Percentiles rank a stretch among this genome's conserved stretches.
These are phyloP conservation scores for Nigrograna mackinnonii DNA, from an alignment of 2,329 filamentous ascomycete species.

Conservation along the genomic window DNA sequence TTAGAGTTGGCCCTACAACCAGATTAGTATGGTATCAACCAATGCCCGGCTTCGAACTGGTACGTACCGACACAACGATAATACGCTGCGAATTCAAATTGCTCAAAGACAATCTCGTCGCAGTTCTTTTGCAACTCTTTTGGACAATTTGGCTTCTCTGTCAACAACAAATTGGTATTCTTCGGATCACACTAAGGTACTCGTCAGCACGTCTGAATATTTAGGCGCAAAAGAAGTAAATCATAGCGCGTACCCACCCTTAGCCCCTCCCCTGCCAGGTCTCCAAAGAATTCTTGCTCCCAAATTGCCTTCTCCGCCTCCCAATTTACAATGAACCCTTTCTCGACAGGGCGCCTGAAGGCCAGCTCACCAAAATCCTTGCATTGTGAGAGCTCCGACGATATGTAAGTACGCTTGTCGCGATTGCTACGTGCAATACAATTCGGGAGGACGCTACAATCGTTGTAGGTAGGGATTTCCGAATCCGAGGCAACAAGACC, in stretches of 20 bases:
- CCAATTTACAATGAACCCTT: conserved; percentile 95
- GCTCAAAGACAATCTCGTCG: conserved; percentile 96
- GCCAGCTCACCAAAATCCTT: conserved; percentile 86
- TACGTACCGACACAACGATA: conserved; percentile 71
- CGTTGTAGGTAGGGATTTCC: conserved; percentile 27
- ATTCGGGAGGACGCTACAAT: conserved; percentile 79
- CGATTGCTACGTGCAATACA: conserved; percentile 80
- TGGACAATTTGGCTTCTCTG: conserved; percentile 83
- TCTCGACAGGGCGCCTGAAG: conserved; percentile 89
- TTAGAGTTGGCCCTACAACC: conserved; percentile 68
- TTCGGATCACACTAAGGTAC: conserved; percentile 71
- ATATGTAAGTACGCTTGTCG: conserved; percentile 77
- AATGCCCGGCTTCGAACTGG: not conserved
- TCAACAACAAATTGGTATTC: conserved; percentile 81
- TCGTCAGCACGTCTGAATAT: too few relatives aligned
- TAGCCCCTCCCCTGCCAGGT: conserved; percentile 67
- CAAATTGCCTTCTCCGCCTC: conserved; percentile 94
- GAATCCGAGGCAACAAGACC: conserved; percentile 62
- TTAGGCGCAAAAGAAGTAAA: too few relatives aligned
- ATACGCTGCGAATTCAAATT: conserved; percentile 90
- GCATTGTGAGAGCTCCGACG: conserved; percentile 75
- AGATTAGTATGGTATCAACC: conserved; percentile 2
- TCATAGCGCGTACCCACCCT: conserved; percentile 45
- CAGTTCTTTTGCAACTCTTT: conserved; percentile 83
- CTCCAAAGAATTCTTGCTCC: conserved; percentile 83